phyloP scores from a whole-genome alignment of 257 asterid genomes.

The Henckelia pumila region DNA sequence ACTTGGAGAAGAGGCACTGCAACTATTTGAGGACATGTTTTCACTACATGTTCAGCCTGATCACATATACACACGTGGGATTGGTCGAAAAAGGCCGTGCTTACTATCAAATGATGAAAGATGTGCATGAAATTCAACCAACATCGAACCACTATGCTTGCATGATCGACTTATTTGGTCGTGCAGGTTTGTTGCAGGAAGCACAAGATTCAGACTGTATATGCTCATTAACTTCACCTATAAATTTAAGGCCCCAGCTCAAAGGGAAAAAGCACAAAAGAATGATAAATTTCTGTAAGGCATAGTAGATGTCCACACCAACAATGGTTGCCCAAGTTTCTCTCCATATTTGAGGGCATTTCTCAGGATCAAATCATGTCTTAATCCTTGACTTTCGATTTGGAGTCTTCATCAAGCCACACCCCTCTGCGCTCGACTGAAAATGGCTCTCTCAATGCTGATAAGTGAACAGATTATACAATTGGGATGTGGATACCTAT shows the following conservation, averaged over 20 bases:
- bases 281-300: too few species aligned
- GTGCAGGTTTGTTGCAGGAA: conserved; percentile 76
- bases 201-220: conserved; percentile 41
- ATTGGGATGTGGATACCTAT: too few species aligned
- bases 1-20: conserved; percentile 61
- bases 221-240: conserved; percentile 40
- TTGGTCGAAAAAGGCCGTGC: conserved; percentile 68
- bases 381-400: too few species aligned
- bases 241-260: conserved; percentile 45
- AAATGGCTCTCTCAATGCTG: too few species aligned
- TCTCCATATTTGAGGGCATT: too few species aligned
- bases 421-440: too few species aligned
- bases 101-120: conserved; percentile 70
- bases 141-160: conserved; percentile 76
- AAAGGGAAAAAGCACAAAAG: too few species aligned
- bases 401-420: too few species aligned
- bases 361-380: too few species aligned
- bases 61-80: conserved; percentile 82
- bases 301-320: too few species aligned
- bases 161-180: conserved; percentile 80
- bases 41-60: conserved; percentile 55
- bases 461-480: too few species aligned
- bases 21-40: conserved; percentile 64
- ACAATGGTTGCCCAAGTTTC: too few species aligned
- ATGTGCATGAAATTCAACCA: conserved; percentile 56